Evolutionary conservation across 495 filamentous ascomycete species (phyloP), one percentile per base, ranked within the genome.

Genomic region (Aspergillus coremiiformis): DNA sequence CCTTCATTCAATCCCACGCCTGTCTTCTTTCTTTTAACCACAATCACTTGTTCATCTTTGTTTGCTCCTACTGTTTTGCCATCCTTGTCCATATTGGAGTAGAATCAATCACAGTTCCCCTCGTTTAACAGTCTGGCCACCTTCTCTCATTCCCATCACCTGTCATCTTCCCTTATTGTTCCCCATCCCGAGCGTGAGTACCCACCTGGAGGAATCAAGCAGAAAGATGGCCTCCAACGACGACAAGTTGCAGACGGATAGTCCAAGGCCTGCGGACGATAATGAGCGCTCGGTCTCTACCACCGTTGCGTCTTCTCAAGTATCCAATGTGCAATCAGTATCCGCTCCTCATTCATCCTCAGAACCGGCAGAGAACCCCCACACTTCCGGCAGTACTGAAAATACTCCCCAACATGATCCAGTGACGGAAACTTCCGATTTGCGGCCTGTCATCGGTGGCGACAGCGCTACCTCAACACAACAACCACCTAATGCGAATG

Each of bases 401-500:
- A 45, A 54, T 35, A 47, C 50, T 37, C 55, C 49, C n/a, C 47
- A 55, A 51, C 58, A 56, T 17, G 54, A 46, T 46, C 21, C 43
- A 33, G 49, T 26, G 35, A 39, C 55, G 49, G 51, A 57, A 27
- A 35, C 57, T 21, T 49, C 54, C n/a, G 54, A 55, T 50, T 52
- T 54, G 44, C 63, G 65, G 42, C 56, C 66, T 51, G 55, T 60
- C 50, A 60, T 52, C 39, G 52, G 61, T 61, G 58, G 48, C 58
- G 61, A 68, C 55, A 61, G 24, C 54, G 41, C 49, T 43, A 55
- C 60, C 35, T 55, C 61, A 50, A 58, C 58, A 19, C 46, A 56
- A 33, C 48, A 59, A 3, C 54, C 56, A 12, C 57, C 42, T 26
- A 62, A 64, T 27, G 48, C 54, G 19, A 35, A 54, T 12, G 42